Base-by-base conservation (phyloP, 2,329 filamentous ascomycete species). In the Ophiostoma pallidulum region DNA sequence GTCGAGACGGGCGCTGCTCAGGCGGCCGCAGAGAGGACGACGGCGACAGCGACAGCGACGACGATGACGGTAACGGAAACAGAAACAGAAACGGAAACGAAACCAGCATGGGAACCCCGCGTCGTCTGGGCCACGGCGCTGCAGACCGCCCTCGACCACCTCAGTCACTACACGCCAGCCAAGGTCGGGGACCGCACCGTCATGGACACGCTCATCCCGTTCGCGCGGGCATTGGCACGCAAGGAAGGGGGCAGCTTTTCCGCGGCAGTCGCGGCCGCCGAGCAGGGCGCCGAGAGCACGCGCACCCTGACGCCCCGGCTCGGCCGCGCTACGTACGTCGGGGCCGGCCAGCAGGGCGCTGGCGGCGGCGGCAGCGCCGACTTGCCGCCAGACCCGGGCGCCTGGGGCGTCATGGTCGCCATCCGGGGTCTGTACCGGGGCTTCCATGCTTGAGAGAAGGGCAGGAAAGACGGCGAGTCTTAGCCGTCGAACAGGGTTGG, bases 261-360 rank as follows among this genome's bases (percentile, higher is more conserved):
- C 3, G 68, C 69, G 8, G 78, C 74, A 1, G 78, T 82, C 8
- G 63, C 67, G 49, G 78, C 77, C 2, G 82, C 81, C 0, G 66
- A 75, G 8, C 63, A 69, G 36, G 81, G 80, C 7, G 74, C 80
- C 4, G 75, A 81, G 58, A 70, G 69, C 7, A 86, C 82, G 4
- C 81, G 74, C 62, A 75, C 67, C 22, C 77, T 86, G 72, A 75
- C 71, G 62, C 78, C 82, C 8, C 77, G 69, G 55, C 65, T 86
- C 24, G 82, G 82, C 2, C 68, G 82, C 44, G 82, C 82, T 10
- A 82, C 82, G 0, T 86, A 86, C 56, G 76, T 86, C 4, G 80
- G 75, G 5, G 72, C 70, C 1, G 73, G 72, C 37, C 43, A 47
- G 24, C 67, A 68, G 3, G 74, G 69, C 48, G 68, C 74, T 50